Conservation (phyloP, 306 rosid genomes). For the Pachyrhizus erosus region DNA sequence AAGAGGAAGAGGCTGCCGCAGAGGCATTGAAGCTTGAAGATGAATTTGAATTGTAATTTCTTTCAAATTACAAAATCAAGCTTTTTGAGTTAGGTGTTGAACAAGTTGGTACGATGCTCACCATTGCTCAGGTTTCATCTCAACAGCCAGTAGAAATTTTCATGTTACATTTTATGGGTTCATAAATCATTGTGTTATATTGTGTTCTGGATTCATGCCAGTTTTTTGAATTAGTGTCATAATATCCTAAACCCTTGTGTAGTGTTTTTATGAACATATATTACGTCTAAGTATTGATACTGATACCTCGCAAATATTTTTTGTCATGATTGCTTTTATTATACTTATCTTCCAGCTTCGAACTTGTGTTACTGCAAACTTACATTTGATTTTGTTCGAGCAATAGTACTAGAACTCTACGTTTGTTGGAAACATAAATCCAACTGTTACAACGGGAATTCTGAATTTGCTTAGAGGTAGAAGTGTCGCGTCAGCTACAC, state of each 20-base stretch:
- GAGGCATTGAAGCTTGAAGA: slow-evolving; percentile 95
- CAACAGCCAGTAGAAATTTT: slow-evolving; percentile 40
- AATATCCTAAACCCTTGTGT: slow-evolving; percentile 49
- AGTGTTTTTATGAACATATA: slow-evolving; percentile 48
- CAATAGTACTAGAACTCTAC: not conserved
- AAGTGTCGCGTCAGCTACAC: not conserved
- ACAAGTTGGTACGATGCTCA: slow-evolving; percentile 44
- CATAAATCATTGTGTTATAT: slow-evolving; percentile 54
- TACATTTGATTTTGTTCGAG: slow-evolving; percentile 14
- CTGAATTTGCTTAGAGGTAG: not conserved
- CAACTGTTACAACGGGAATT: not conserved
- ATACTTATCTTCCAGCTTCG: not conserved
- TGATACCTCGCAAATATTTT: slow-evolving; percentile 45
- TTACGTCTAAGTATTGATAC: slow-evolving; percentile 44
- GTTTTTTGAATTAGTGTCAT: slow-evolving; percentile 40
- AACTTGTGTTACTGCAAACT: not conserved
- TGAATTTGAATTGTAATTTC: slow-evolving; percentile 83
- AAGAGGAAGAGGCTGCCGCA: slow-evolving; percentile 96
- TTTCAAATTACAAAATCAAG: not conserved
- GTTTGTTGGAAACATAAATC: slow-evolving; percentile 10
- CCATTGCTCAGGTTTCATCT: slow-evolving; percentile 54
- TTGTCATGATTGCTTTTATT: slow-evolving; percentile 23
- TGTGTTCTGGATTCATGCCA: slow-evolving; percentile 42
- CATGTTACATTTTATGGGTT: slow-evolving; percentile 41
- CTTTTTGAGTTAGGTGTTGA: slow-evolving; percentile 39